A percentile compares a stretch with the other conserved stretches of the same genome.
phyloP scores from a whole-genome alignment of 164 flowering plant species.

The Annona cherimola region DNA sequence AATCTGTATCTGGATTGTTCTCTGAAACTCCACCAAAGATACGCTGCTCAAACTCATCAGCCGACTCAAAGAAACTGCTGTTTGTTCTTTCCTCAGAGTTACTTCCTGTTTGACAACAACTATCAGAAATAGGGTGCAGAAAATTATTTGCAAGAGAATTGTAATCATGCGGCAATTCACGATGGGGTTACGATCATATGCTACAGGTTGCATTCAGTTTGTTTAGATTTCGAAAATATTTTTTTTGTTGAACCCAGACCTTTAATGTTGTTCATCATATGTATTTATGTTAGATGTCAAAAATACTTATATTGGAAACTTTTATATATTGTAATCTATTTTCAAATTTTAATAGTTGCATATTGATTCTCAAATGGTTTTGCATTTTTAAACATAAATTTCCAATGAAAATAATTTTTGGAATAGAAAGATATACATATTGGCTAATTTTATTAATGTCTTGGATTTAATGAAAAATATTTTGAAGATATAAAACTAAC shows the following conservation, averaged over 20 bases:
- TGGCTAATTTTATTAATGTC: too few relatives aligned
- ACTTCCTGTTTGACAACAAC: constrained; percentile 25
- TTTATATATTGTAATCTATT: background rate
- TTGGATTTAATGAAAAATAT: background rate
- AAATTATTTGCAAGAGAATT: background rate
- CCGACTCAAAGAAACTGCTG: constrained; percentile 36
- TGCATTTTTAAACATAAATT: background rate
- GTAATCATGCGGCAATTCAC: background rate
- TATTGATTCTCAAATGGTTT: background rate
- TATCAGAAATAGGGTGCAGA: background rate
- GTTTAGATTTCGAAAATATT: background rate
- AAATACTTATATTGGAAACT: too few relatives aligned
- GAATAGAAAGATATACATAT: background rate
- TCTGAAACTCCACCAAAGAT: constrained; percentile 43
- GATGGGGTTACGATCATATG: too few relatives aligned
- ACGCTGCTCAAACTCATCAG: constrained; percentile 54
- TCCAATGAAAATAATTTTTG: background rate
- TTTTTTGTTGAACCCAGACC: background rate
- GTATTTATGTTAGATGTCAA: too few relatives aligned
- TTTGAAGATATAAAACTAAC: background rate
- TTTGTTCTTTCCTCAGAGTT: constrained; percentile 15
- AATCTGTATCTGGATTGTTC: constrained; percentile 22
- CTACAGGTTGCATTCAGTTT: background rate
- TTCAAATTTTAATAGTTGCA: background rate
- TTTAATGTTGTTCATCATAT: background rate